Evolutionary conservation across 305 asterid species (phyloP), one percentile per base, ranked within the genome.

Genomic region (Fraxinus angustifolia): DNA sequence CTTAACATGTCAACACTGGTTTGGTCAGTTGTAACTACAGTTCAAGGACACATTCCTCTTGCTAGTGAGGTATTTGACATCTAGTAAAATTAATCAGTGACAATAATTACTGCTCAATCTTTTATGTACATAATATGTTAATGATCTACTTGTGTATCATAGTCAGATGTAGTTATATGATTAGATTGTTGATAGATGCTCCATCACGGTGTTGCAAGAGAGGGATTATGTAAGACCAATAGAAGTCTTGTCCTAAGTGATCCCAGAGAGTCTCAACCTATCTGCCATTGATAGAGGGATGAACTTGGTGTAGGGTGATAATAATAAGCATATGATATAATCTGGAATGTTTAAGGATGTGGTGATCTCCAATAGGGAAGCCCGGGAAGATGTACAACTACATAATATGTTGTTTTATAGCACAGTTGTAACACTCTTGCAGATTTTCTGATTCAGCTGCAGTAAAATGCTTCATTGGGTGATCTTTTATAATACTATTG

Each of bases 1-100:
- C 98, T 96, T 82, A 96, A 94, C 91, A 96, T 96, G 99, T 92
- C 99, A 53, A 90, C 99, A 62, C 85, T 93, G 84, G 89, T 77
- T 75, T 96, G 99, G 99, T 93, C 98, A 34, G 90, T 90, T 82
- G 97, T 96, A 73, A 93, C 97, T 75, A 87, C 91, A 70, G 97
- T 92, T 86, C 92, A 94, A 90, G 98, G 97, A 53, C 97, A 94
- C 79, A 92, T 94, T 85, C 94, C 99, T 82, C 89, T 96, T 88
- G 99, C 98, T 73, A 94, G 98, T 71, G 99, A 96, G 99, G 99
- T 96, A 90, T 72, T 80, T 84, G 68, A 33, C 78, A 31, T 73
- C 74, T 77, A 67, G 81, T 76, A 48, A 56, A 73, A 76, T 34
- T 53, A 38, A 33, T 83, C 71, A 67, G n/a, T 58, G 62, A 23